A percentile compares a stretch with the other conserved stretches of the same genome.
These are phyloP conservation scores for Diplotaxis tenuifolia DNA, from an alignment of 345 rosid species.

Conservation along the genomic window DNA sequence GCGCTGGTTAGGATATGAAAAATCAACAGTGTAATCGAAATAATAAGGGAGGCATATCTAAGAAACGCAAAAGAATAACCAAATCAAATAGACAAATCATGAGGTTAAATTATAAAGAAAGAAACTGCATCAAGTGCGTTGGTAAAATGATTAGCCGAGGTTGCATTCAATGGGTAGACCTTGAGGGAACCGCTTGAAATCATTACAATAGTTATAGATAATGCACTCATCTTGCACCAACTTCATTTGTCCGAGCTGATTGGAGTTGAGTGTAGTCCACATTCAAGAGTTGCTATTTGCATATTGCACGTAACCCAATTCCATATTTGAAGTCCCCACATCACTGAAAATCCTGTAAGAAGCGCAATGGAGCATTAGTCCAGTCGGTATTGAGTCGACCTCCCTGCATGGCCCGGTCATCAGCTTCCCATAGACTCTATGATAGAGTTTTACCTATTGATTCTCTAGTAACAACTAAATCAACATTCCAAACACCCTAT, in stretches of 20 bases:
- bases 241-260: conserved; percentile 36
- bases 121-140: neutral
- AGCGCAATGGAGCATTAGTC: conserved; percentile 63
- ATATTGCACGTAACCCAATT: conserved; percentile 39
- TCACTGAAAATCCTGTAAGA: conserved; percentile 51
- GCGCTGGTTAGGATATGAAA: too few species aligned
- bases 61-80: neutral
- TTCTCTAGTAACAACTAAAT: too few species aligned
- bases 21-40: too few species aligned
- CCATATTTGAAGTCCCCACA: conserved; percentile 30
- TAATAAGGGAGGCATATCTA: neutral
- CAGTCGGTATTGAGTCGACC: conserved; percentile 59
- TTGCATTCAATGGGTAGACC: conserved; percentile 49
- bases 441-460: too few species aligned
- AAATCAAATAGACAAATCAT: neutral
- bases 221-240: conserved; percentile 53
- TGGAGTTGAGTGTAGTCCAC: conserved; percentile 40
- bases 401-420: conserved; percentile 71
- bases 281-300: conserved; percentile 39
- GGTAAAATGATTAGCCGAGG: conserved; percentile 13
- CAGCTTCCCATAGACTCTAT: conserved; percentile 72
- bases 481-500: too few species aligned
- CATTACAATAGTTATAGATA: conserved; percentile 54
- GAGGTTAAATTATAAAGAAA: neutral
- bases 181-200: conserved; percentile 45